Percentiles rank a stretch among this genome's conserved stretches.
Conservation (phyloP, 2,329 filamentous ascomycete genomes). For the Apiospora saccharicola region DNA sequence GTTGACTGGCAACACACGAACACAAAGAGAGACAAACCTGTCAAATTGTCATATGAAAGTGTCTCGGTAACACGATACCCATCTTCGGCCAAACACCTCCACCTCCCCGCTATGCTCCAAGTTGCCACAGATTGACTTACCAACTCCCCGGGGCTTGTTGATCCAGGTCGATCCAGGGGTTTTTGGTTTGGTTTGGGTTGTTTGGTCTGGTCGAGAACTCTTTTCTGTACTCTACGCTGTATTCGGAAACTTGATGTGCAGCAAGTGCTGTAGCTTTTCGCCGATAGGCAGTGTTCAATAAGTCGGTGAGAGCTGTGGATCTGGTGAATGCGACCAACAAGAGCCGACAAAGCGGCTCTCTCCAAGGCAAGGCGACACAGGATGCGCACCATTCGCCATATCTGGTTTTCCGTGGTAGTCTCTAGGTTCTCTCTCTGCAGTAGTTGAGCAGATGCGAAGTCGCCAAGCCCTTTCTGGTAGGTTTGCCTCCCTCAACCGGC, state of each 20-base stretch:
- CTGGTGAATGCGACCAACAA: slow-evolving; percentile 18
- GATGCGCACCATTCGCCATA: neutral
- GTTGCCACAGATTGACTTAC: slow-evolving; percentile 13
- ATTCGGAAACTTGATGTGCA: slow-evolving; percentile 4
- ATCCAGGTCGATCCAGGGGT: too few species aligned
- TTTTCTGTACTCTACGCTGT: neutral
- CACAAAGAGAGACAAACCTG: slow-evolving; percentile 7
- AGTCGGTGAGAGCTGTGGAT: slow-evolving; percentile 19
- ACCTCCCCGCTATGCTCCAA: neutral
- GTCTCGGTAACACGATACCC: slow-evolving; percentile 18
- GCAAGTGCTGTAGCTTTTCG: slow-evolving; percentile 12
- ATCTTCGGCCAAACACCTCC: slow-evolving; percentile 1
- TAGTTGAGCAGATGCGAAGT: neutral
- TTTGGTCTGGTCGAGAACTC: neutral
- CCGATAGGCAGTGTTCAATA: slow-evolving; percentile 16
- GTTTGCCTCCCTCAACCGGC: slow-evolving; percentile 13
- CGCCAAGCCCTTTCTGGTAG: neutral
- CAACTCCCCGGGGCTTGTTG: slow-evolving; percentile 8
- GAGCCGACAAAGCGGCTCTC: slow-evolving; percentile 10
- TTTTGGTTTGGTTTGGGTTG: neutral
- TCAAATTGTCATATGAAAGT: slow-evolving; percentile 19
- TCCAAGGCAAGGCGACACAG: neutral
- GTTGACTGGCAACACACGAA: neutral
- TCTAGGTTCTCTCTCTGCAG: neutral
- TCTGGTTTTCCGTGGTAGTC: neutral